Conservation (phyloP, 2,329 filamentous ascomycete species). For the Epichloe typhina region DNA sequence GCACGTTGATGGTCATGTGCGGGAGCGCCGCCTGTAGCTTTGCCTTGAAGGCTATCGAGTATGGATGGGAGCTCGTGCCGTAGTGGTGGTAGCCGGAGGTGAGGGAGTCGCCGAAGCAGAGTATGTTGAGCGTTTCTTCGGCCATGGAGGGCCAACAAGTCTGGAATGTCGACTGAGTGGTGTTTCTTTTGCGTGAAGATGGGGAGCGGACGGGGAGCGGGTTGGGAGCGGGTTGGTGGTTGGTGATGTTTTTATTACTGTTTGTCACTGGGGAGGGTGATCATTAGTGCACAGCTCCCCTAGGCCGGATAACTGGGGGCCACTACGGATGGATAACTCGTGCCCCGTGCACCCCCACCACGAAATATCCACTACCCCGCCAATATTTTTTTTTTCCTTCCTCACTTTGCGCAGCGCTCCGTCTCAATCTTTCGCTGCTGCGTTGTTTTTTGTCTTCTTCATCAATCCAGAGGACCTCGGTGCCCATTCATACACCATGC, state of each 20-base stretch:
- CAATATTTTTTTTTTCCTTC: background rate
- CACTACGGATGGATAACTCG: no score
- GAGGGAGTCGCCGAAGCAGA: conserved; percentile 54
- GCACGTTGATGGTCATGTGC: conserved; percentile 27
- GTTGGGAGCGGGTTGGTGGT: no score
- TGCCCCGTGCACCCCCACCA: no score
- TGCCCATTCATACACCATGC: conserved; percentile 19
- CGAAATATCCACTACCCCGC: background rate
- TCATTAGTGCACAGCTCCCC: no score
- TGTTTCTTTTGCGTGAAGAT: no score
- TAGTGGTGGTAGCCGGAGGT: conserved; percentile 39
- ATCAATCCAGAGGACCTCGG: background rate
- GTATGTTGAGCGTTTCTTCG: conserved; percentile 30
- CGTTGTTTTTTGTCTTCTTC: background rate
- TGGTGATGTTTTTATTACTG: no score
- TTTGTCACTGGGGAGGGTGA: no score
- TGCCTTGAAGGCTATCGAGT: conserved; percentile 33
- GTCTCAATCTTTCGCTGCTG: background rate
- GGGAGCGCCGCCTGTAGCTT: conserved; percentile 34
- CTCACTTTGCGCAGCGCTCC: no score
- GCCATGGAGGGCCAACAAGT: background rate
- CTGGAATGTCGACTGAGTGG: no score
- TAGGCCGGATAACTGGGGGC: no score
- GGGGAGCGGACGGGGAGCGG: no score
- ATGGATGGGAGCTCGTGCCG: conserved; percentile 36